Evolutionary conservation across 2,329 filamentous ascomycete species (phyloP), one percentile per base, ranked within the genome.

Genomic region (Aureobasidium sp.): DNA sequence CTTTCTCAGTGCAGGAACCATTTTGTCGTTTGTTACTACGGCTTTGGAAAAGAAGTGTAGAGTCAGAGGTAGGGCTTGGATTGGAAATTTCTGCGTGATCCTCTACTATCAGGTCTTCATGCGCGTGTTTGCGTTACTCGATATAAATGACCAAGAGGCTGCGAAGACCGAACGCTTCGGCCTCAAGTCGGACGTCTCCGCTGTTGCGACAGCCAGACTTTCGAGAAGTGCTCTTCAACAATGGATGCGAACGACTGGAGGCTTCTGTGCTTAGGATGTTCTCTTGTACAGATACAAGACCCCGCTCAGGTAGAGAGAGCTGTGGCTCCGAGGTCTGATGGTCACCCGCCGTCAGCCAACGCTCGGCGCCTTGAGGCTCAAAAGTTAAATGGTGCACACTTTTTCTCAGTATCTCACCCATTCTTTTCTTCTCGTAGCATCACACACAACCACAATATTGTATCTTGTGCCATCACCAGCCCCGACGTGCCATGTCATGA

Each of bases 101-200:
- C 34, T 59, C 13, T 49, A 32, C 27, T 59, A 39, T 47, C 44
- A 11, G 30, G n/a, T 59, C n/a, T 49, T 29, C 29, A 39, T 59
- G 55, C 44, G 55, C 55, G 55, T 48, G 34, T 48, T 59, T 49
- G 32, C 44, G 55, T 59, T 59, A 59, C 55, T 59, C 55, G 55
- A 59, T 59, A 59, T 41, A 41, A 59, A 59, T 59, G 55, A 59
- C 55, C 55, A 59, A 59, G 27, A 39, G 11, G 30, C 53, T 36
- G 45, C 53, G 30, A 36, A 16, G 16, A 58, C 42, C 54, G 32
- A 34, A 48, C 39, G 55, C 42, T 49, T 49, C 55, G 44, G 44
- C 42, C 42, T 59, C 30, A 21, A 59, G 55, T 48, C 55, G 55
- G 55, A 47, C 42, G 41, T 27, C 55, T 49, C 55, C 42, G 44